Percentiles rank a stretch among this genome's conserved stretches.
phyloP scores from a whole-genome alignment of 768 basidiomycete species.

The Lactarius vividus region DNA sequence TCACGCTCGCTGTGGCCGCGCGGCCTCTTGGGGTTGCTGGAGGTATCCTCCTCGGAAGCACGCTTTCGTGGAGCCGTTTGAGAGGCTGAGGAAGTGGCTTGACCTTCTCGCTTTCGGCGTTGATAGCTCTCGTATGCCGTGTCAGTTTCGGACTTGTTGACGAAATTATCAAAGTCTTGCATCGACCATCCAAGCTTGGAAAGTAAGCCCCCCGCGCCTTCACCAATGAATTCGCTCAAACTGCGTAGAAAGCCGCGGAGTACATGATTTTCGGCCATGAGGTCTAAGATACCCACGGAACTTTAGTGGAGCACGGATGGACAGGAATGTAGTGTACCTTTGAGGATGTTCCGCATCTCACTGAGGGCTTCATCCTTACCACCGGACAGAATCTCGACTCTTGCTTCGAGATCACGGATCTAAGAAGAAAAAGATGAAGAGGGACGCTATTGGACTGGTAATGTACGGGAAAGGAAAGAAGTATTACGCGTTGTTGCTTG shows the following conservation, averaged over 20 bases:
- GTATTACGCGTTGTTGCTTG: conserved; percentile 78
- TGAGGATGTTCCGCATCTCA: conserved; percentile 79
- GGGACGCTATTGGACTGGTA: neutral
- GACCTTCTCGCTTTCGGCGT: conserved; percentile 52
- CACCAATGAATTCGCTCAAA: conserved; percentile 80
- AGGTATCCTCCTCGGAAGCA: conserved; percentile 48
- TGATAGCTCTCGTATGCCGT: conserved; percentile 91
- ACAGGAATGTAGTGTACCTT: conserved; percentile 44
- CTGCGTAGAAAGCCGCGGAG: conserved; percentile 75
- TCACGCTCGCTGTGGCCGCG: conserved; percentile 43
- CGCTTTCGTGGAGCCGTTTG: conserved; percentile 48
- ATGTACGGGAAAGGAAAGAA: neutral
- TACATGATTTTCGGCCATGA: conserved; percentile 87
- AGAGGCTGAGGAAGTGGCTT: conserved; percentile 28
- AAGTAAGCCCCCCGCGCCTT: conserved; percentile 76
- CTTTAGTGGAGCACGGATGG: neutral
- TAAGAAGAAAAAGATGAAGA: conserved; percentile 33
- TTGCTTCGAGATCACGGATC: conserved; percentile 94
- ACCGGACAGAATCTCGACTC: conserved; percentile 91
- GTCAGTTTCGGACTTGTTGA: conserved; percentile 88
- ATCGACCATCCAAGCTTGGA: conserved; percentile 77
- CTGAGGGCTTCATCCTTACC: conserved; percentile 86
- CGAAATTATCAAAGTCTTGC: conserved; percentile 73
- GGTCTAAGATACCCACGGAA: conserved; percentile 44
- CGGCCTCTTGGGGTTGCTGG: conserved; percentile 49